These are phyloP conservation scores for Knoxdaviesia proteae DNA, from an alignment of 2,329 filamentous ascomycete species.

Conservation along the genomic window DNA sequence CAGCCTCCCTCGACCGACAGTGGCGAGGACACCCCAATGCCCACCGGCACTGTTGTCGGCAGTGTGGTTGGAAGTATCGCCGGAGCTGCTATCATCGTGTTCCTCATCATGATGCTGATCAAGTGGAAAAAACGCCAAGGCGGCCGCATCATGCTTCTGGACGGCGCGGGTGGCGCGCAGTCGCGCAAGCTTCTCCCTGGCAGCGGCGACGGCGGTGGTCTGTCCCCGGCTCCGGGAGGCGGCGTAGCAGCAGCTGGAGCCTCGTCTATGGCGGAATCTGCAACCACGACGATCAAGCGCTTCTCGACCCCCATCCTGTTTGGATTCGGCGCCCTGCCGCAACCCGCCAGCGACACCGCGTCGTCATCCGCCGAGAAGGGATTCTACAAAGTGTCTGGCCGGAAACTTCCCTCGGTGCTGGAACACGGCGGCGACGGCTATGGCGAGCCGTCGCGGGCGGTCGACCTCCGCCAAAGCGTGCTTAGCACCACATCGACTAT, in stretches of 20 bases:
- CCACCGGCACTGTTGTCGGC: conserved; percentile 21
- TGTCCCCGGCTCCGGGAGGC: neutral
- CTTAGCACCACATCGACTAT: conserved; percentile 15
- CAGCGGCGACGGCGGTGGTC: conserved; percentile 8
- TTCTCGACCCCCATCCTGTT: conserved; percentile 25
- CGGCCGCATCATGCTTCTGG: conserved; percentile 21
- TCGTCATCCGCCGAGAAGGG: conserved; percentile 27
- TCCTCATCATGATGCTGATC: conserved; percentile 31
- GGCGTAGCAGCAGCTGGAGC: conserved; percentile 8
- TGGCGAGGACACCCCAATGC: neutral
- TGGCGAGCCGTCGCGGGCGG: conserved; percentile 18
- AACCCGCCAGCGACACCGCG: conserved; percentile 9
- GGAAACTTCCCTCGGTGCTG: conserved; percentile 42
- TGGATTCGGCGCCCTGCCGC: conserved; percentile 20
- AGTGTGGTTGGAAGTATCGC: conserved; percentile 37
- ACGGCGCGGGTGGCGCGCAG: conserved; percentile 13
- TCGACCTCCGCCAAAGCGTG: conserved; percentile 12
- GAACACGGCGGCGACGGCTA: conserved; percentile 43
- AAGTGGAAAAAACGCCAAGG: conserved; percentile 32
- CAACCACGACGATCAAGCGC: too few relatives aligned
- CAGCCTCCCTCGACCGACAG: neutral
- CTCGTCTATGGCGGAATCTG: too few relatives aligned
- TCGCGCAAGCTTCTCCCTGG: conserved; percentile 12
- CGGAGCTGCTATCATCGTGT: conserved; percentile 32
- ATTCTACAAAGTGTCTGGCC: conserved; percentile 44